Conservation (phyloP, 805 yeast species). For the Lipomyces anomalus region DNA sequence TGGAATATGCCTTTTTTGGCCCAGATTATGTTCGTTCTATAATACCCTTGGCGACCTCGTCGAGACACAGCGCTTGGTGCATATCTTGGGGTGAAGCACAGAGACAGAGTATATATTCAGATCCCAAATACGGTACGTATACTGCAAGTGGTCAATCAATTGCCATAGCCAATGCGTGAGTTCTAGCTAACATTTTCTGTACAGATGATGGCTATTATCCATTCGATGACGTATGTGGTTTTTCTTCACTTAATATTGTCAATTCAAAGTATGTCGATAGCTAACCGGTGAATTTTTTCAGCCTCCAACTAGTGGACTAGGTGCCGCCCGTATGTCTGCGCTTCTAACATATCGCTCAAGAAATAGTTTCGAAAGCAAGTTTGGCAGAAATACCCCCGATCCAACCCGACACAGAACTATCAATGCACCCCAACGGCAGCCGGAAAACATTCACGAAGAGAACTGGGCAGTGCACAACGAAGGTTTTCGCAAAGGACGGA, state of each 20-base stretch:
- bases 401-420: slow-evolving; percentile 36
- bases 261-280: background rate
- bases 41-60: slow-evolving; percentile 87
- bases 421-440: slow-evolving; percentile 30
- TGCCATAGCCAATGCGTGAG: background rate
- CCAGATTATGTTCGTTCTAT: slow-evolving; percentile 59
- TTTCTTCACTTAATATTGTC: background rate
- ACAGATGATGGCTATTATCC: slow-evolving; percentile 74
- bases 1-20: slow-evolving; percentile 79
- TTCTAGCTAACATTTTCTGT: background rate
- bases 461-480: slow-evolving; percentile 85
- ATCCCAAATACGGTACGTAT: slow-evolving; percentile 63
- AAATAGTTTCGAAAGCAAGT: slow-evolving; percentile 83
- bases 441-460: slow-evolving; percentile 36
- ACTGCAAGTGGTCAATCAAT: background rate
- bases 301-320: slow-evolving; percentile 78
- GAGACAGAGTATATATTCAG: slow-evolving; percentile 91
- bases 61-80: slow-evolving; percentile 97
- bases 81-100: slow-evolving; percentile 99
- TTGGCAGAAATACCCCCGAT: slow-evolving; percentile 76
- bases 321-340: slow-evolving; percentile 98
- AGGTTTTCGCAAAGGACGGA: slow-evolving; percentile 40
- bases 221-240: slow-evolving; percentile 42
- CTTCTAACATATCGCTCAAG: slow-evolving; percentile 86
- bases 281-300: slow-evolving; percentile 1